These are phyloP conservation scores for Wickerhamomyces kurtzmanii DNA, from an alignment of 805 yeast genomes.

Conservation along the genomic window DNA sequence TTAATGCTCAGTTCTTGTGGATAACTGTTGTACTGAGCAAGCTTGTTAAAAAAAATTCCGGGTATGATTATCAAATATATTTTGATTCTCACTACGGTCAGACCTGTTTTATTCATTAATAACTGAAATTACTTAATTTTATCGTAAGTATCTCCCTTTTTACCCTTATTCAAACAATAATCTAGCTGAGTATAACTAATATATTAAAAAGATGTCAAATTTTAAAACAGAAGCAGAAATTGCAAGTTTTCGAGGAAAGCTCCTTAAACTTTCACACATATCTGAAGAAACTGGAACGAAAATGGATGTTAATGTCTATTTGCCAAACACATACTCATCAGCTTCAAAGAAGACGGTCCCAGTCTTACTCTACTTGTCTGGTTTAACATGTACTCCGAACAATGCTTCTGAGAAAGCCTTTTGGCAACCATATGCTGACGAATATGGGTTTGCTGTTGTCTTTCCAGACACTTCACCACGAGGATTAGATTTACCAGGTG, in stretches of 20 bases:
- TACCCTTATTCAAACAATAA: too few species aligned
- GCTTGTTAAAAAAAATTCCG: too few species aligned
- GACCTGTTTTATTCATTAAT: too few species aligned
- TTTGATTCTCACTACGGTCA: too few species aligned
- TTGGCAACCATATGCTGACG: conserved; percentile 69
- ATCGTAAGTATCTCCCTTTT: too few species aligned
- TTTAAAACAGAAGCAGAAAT: conserved; percentile 17
- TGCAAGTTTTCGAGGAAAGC: conserved; percentile 60
- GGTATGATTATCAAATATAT: too few species aligned
- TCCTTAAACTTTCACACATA: conserved; percentile 66
- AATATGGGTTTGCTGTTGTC: conserved; percentile 78
- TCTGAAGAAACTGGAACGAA: conserved; percentile 54
- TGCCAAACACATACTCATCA: conserved; percentile 52
- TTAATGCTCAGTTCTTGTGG: too few species aligned
- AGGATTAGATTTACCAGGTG: conserved; percentile 70
- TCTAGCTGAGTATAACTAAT: too few species aligned
- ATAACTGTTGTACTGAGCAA: too few species aligned
- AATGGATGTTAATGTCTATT: conserved; percentile 78
- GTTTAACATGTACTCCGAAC: conserved; percentile 88
- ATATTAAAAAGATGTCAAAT: too few species aligned
- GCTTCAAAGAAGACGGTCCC: conserved; percentile 39
- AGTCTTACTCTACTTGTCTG: conserved; percentile 71
- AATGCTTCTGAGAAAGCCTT: conserved; percentile 92
- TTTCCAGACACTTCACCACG: conserved; percentile 98
- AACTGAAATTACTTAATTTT: too few species aligned